phyloP scores from a whole-genome alignment of 495 filamentous ascomycete species.

The Trypethelium eluteriae region DNA sequence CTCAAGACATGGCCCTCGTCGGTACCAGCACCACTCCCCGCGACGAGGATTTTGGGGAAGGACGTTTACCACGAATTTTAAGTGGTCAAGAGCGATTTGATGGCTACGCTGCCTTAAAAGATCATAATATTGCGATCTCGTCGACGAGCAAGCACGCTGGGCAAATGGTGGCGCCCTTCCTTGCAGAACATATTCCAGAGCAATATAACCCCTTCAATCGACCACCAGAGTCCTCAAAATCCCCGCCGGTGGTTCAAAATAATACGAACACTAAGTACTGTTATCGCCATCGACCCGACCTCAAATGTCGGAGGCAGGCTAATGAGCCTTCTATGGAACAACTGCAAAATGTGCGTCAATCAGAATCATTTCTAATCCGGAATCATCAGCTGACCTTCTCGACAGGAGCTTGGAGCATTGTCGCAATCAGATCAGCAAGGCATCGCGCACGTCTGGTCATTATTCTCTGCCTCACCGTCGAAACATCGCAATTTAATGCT shows the following conservation, averaged over 20 bases:
- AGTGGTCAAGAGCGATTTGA: conserved; percentile 8
- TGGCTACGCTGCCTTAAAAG: not conserved
- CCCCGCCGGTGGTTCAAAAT: conserved; percentile 20
- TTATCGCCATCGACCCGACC: conserved; percentile 88
- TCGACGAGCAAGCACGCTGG: conserved; percentile 39
- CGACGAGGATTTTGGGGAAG: not conserved
- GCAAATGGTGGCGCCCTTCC: conserved; percentile 66
- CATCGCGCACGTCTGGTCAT: conserved; percentile 91
- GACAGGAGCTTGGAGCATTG: conserved; percentile 70
- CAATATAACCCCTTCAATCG: conserved; percentile 57
- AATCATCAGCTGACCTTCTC: not conserved
- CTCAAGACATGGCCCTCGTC: not conserved
- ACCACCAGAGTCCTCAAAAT: not conserved
- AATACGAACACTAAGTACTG: conserved; percentile 83
- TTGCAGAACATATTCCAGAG: conserved; percentile 75
- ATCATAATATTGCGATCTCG: conserved; percentile 23
- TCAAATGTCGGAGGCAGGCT: conserved; percentile 84
- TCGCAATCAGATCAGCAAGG: conserved; percentile 80
- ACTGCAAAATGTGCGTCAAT: conserved; percentile 64
- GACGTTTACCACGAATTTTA: not conserved
- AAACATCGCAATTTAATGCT: conserved; percentile 94
- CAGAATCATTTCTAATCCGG: not conserved
- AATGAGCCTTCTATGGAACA: conserved; percentile 94
- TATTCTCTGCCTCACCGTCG: conserved; percentile 90
- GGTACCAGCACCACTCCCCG: not conserved